These are phyloP conservation scores for Syzygium oleosum DNA, from an alignment of 345 rosid genomes.

Conservation along the genomic window DNA sequence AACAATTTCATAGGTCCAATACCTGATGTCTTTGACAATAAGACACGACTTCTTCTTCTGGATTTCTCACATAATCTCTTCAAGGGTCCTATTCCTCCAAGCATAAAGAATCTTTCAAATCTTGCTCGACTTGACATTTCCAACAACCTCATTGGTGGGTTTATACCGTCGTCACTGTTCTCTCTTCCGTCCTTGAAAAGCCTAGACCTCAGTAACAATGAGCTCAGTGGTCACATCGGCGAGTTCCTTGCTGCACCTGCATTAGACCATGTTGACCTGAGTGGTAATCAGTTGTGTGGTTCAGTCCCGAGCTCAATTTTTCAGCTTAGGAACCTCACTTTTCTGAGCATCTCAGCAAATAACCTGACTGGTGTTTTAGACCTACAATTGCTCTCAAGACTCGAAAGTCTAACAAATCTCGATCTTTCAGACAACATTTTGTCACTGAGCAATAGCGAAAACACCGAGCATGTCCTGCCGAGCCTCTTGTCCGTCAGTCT, in stretches of 20 bases:
- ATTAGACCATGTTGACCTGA: neutral
- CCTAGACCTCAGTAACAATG: slow-evolving; percentile 1
- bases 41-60: neutral
- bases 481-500: neutral
- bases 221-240: neutral
- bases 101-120: neutral
- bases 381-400: slow-evolving; percentile 3
- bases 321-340: slow-evolving; percentile 2
- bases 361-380: slow-evolving; percentile 10
- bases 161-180: slow-evolving; percentile 7
- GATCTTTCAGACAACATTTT: slow-evolving; percentile 7
- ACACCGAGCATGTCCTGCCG: neutral
- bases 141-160: slow-evolving; percentile 1
- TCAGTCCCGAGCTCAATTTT: slow-evolving; percentile 10
- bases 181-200: neutral
- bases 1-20: slow-evolving; percentile 1
- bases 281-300: slow-evolving; percentile 8
- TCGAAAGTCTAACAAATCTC: neutral
- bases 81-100: neutral
- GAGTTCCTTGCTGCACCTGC: neutral
- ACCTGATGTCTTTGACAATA: neutral
- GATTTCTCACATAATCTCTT: neutral
- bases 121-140: neutral
- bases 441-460: neutral
- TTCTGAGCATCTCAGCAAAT: slow-evolving; percentile 10